phyloP scores from a whole-genome alignment of 2,329 filamentous ascomycete species.

The Colletotrichum spinosum region DNA sequence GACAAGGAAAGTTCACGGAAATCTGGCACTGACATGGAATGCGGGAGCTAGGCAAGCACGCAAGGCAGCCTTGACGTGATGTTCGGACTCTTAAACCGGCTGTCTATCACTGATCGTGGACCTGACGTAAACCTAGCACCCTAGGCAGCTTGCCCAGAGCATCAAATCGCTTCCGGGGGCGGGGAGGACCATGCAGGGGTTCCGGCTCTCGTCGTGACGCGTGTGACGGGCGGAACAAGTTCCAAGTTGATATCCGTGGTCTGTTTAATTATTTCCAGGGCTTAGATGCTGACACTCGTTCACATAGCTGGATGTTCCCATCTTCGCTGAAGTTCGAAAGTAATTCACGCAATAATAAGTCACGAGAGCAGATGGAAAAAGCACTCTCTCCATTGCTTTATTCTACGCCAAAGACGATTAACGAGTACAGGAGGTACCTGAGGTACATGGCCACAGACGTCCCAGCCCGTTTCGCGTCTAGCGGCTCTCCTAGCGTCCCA shows the following conservation, averaged over 20 bases:
- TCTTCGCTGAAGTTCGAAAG: no score
- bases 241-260: no score
- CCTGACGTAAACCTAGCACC: slow-evolving; percentile 5
- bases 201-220: neutral
- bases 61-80: no score
- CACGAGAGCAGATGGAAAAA: neutral
- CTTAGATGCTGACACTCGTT: no score
- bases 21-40: no score
- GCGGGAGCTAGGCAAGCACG: no score
- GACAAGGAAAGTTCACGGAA: no score
- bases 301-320: no score
- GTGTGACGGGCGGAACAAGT: no score
- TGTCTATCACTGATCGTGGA: slow-evolving; percentile 12
- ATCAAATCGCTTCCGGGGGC: slow-evolving; percentile 3
- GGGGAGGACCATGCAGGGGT: slow-evolving; percentile 25
- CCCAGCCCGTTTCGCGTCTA: slow-evolving; percentile 26
- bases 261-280: no score
- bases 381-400: neutral
- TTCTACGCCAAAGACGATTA: no score
- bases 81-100: neutral
- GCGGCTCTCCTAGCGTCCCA: slow-evolving; percentile 17
- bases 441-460: neutral
- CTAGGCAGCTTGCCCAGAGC: neutral
- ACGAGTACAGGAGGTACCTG: neutral
- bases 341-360: no score